These are phyloP conservation scores for Epichloe typhina DNA, from an alignment of 2,329 filamentous ascomycete species.

Conservation along the genomic window DNA sequence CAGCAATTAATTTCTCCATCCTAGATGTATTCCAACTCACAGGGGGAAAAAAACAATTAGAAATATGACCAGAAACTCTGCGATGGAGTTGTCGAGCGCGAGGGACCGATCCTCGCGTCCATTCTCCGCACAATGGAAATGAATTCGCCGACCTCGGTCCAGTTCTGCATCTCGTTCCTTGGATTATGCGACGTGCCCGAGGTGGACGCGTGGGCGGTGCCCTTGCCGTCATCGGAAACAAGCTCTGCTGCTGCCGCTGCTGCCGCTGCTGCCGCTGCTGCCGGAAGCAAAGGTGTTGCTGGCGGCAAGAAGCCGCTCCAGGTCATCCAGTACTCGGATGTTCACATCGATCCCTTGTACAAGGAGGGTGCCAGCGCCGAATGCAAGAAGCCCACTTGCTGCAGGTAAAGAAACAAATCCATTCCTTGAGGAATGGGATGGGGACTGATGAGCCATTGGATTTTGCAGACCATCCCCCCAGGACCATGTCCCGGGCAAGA, in stretches of 20 bases:
- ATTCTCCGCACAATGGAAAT: constrained; percentile 31
- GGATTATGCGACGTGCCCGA: constrained; percentile 36
- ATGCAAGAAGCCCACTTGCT: constrained; percentile 46
- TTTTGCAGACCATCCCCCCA: constrained; percentile 36
- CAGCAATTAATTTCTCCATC: too few species aligned
- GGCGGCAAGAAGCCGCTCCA: constrained; percentile 33
- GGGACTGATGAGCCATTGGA: constrained; percentile 21
- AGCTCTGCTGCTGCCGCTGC: constrained; percentile 2
- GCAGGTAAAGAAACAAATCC: constrained; percentile 21
- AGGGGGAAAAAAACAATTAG: constrained; percentile 11
- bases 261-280: neutral
- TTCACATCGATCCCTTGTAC: constrained; percentile 44
- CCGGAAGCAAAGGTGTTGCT: constrained; percentile 15
- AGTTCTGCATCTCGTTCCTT: constrained; percentile 37
- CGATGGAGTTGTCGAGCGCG: constrained; percentile 32
- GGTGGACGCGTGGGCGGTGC: constrained; percentile 28
- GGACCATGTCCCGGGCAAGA: constrained; percentile 30
- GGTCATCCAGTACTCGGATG: constrained; percentile 45
- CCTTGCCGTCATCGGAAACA: constrained; percentile 28
- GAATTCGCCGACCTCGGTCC: constrained; percentile 34
- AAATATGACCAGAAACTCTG: constrained; percentile 41
- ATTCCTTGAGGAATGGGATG: neutral
- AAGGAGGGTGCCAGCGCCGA: constrained; percentile 36
- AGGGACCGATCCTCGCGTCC: constrained; percentile 38
- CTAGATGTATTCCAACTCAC: too few species aligned